These are phyloP conservation scores for Sapria himalayana DNA, from an alignment of 345 rosid species.

Conservation along the genomic window DNA sequence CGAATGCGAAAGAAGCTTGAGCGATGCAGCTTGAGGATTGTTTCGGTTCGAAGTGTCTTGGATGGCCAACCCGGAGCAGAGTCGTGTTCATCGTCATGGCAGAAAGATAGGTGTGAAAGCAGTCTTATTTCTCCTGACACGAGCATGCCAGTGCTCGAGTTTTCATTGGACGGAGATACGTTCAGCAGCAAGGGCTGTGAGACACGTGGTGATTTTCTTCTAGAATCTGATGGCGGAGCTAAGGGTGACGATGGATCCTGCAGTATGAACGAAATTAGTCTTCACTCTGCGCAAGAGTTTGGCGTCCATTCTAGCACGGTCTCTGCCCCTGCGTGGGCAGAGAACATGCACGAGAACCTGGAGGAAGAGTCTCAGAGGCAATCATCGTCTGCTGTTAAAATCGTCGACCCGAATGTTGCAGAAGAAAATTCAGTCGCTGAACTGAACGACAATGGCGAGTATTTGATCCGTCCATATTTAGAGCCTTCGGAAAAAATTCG, in stretches of 20 bases:
- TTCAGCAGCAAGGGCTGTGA: conserved; percentile 18
- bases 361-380: conserved; percentile 65
- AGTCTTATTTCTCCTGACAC: conserved; percentile 34
- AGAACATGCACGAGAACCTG: conserved; percentile 47
- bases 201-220: conserved; percentile 25
- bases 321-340: conserved; percentile 61
- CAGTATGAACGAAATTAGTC: conserved; percentile 83
- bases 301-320: conserved; percentile 62
- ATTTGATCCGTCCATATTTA: conserved; percentile 87
- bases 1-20: conserved; percentile 99
- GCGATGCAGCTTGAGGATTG: conserved; percentile 60
- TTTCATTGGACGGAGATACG: conserved; percentile 34
- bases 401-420: conserved; percentile 31
- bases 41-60: conserved; percentile 62
- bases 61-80: conserved; percentile 50
- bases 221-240: conserved; percentile 31
- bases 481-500: conserved; percentile 87
- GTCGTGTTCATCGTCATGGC: too few species aligned
- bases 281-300: conserved; percentile 87
- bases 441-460: conserved; percentile 83
- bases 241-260: conserved; percentile 82
- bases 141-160: conserved; percentile 52
- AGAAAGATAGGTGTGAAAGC: conserved; percentile 33
- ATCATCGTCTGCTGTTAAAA: conserved; percentile 40
- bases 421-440: conserved; percentile 79